Base-by-base conservation (phyloP, 2,329 filamentous ascomycete species). In the Ustilaginoidea virens region DNA sequence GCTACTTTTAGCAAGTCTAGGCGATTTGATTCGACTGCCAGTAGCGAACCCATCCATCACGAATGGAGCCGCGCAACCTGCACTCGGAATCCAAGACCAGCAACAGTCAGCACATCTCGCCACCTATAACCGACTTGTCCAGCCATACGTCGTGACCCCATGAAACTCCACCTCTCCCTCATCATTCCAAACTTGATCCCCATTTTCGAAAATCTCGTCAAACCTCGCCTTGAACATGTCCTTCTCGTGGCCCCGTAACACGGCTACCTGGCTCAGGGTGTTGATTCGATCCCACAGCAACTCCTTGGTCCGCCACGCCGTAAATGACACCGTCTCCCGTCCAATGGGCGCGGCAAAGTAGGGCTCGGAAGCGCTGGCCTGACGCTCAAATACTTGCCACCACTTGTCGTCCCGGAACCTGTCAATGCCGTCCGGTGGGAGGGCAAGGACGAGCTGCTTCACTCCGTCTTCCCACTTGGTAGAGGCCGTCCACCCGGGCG, bases 201-300 rank as follows among this genome's bases (percentile, higher is more conserved):
- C 52, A 10, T 49, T 55, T 17, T 57, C 54, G 34, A 81, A 37
- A 7, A 64, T 63, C 31, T 66, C 58, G 29, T 72, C 63, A 35
- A 75, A 63, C 33, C 53, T 50, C 24, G 54, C 56, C 32, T 58
- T 56, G 25, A 68, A 63, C 23, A 56, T 51, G 31, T 54, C 56
- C 39, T 59, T 60, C 25, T 61, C 55, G 30, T 62, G 54, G 2
- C 60, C 66, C 26, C 63, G 47, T 9, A 80, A 50, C 29, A 74
- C 58, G 4, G 70, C 65, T 35, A 83, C 66, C 44, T 81, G 75
- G 42, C 74, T 79, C 33, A 82, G 52, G 9, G 77, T 83, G 27
- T 58, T 59, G 34, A 75, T 61, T 20, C 79, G 61, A 30, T 66
- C 60, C 69, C 74, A 80, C 27, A 81, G 51, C 30, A 59, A 63